Evolutionary conservation across 345 rosid genomes (phyloP).

Genomic region (Acer campestre): DNA sequence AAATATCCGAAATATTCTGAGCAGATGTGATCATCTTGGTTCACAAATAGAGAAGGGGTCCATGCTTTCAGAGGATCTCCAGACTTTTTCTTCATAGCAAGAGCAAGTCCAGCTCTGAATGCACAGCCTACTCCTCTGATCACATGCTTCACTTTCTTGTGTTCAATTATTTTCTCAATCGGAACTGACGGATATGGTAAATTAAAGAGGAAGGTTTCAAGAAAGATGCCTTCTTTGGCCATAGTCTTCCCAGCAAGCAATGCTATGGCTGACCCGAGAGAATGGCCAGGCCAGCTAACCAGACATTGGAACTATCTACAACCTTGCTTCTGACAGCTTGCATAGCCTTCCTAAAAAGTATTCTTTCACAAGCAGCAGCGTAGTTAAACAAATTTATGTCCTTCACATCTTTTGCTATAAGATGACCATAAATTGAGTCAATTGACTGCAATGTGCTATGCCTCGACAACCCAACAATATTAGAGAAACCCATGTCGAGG

Average conservation of each 20-base stretch:
- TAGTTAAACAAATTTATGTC: not conserved
- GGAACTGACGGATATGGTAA: constrained; percentile 83
- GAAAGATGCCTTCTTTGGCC: constrained; percentile 56
- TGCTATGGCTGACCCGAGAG: constrained; percentile 87
- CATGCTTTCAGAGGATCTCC: constrained; percentile 57
- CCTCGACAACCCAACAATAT: not conserved
- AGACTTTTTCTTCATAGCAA: constrained; percentile 47
- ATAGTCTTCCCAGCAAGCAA: constrained; percentile 74
- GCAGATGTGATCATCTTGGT: constrained; percentile 67
- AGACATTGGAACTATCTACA: constrained; percentile 64
- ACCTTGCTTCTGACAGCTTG: constrained; percentile 69
- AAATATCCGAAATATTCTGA: constrained; percentile 84
- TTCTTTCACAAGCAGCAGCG: not conserved
- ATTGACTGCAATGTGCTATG: not conserved
- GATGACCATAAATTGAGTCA: not conserved
- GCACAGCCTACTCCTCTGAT: constrained; percentile 65
- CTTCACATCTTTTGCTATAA: not conserved
- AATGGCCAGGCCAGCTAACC: constrained; percentile 97
- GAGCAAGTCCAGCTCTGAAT: constrained; percentile 78
- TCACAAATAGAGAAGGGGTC: constrained; percentile 65
- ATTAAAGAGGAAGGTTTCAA: constrained; percentile 74
- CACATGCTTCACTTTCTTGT: constrained; percentile 61
- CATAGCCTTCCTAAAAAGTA: constrained; percentile 39
- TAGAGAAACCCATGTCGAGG: not conserved
- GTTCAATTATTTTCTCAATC: constrained; percentile 64